These are phyloP conservation scores for Erucastrum elatum DNA, from an alignment of 345 rosid genomes.

Conservation along the genomic window DNA sequence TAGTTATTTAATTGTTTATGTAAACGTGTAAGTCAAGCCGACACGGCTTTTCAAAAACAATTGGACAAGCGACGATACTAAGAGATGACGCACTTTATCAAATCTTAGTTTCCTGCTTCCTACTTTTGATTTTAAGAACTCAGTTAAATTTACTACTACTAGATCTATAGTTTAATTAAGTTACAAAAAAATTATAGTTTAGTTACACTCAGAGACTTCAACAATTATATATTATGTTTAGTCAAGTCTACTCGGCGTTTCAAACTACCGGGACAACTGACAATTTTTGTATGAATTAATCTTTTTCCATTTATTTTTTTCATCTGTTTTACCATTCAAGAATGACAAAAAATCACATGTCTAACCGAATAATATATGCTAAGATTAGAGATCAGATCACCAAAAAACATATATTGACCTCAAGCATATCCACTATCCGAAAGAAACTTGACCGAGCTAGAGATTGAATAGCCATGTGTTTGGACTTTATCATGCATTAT, in stretches of 20 bases:
- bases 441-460: constrained; percentile 3
- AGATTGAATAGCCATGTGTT: not conserved
- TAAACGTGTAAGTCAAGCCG: constrained; percentile 38
- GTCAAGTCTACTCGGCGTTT: not conserved
- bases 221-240: not conserved
- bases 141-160: not conserved
- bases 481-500: constrained; percentile 17
- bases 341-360: not conserved
- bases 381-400: not conserved
- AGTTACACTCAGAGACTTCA: not conserved
- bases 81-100: constrained; percentile 16
- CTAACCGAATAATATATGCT: not conserved
- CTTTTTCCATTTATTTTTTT: not conserved
- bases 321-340: constrained; percentile 2
- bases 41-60: constrained; percentile 32
- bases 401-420: not conserved
- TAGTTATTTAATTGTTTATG: constrained; percentile 3
- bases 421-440: constrained; percentile 14
- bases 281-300: not conserved
- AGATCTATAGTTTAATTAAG: too few relatives aligned
- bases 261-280: not conserved
- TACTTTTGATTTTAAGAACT: not conserved
- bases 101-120: not conserved
- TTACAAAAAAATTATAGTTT: not conserved
- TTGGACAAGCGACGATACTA: constrained; percentile 18